A percentile compares a stretch with the other conserved stretches of the same genome.
Evolutionary conservation across 805 yeast genomes (phyloP).

Genomic region (Tetrapisispora arboricola): DNA sequence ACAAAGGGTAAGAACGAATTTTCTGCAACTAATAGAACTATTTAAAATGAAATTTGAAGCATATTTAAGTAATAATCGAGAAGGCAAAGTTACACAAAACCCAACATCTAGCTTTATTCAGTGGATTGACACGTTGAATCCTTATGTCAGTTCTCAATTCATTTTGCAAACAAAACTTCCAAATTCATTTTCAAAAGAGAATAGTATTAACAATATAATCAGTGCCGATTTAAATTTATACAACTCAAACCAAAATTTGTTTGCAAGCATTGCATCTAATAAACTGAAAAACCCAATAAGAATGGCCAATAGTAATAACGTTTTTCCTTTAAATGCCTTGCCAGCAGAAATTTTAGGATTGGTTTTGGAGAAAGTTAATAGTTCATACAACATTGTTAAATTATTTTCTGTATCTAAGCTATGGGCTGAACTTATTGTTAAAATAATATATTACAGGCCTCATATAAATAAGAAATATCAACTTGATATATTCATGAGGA

Average conservation of each 20-base stretch:
- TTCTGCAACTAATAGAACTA: constrained; percentile 18
- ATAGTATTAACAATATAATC: neutral
- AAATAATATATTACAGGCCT: constrained; percentile 83
- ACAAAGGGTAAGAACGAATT: constrained; percentile 19
- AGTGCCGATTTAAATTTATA: neutral
- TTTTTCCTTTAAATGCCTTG: constrained; percentile 26
- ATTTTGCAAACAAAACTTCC: constrained; percentile 9
- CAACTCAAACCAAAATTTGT: neutral
- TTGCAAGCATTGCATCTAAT: neutral
- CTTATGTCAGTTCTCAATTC: constrained; percentile 8
- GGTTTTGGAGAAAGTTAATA: constrained; percentile 53
- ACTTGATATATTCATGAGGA: constrained; percentile 31
- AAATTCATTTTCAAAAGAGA: constrained; percentile 3
- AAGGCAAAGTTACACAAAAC: constrained; percentile 12
- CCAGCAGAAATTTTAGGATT: constrained; percentile 53
- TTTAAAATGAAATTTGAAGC: constrained; percentile 19
- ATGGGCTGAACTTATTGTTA: constrained; percentile 72
- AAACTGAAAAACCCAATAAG: constrained; percentile 1
- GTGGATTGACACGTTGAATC: constrained; percentile 19
- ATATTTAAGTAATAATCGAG: constrained; percentile 12
- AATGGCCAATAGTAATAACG: neutral
- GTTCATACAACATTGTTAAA: constrained; percentile 49
- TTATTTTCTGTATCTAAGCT: constrained; percentile 65
- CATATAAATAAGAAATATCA: constrained; percentile 49
- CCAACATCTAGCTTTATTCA: constrained; percentile 19